phyloP scores from a whole-genome alignment of 2,329 filamentous ascomycete genomes.

The Trichoderma polysporum region DNA sequence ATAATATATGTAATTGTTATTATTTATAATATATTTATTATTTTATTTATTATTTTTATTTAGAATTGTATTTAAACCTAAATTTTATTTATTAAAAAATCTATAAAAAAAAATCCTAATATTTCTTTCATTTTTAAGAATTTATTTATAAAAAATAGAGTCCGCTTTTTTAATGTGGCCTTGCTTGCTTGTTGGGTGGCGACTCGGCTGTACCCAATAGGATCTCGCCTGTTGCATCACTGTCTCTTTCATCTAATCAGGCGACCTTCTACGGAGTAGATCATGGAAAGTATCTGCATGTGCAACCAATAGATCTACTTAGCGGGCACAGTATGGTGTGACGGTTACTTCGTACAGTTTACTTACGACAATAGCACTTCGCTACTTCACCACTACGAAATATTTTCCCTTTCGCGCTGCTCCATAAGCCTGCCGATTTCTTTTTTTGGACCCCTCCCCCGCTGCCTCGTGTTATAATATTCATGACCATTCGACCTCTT shows the following conservation, averaged over 20 bases:
- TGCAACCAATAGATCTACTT: background rate
- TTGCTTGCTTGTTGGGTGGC: background rate
- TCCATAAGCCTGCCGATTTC: background rate
- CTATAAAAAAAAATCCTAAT: background rate
- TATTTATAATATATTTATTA: too few relatives aligned
- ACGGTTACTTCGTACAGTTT: background rate
- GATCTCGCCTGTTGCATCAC: conserved; percentile 9
- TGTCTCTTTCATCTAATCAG: background rate
- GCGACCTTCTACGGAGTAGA: background rate
- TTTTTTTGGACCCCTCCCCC: background rate
- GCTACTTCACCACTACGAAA: background rate
- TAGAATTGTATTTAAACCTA: too few relatives aligned
- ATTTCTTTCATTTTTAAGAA: background rate
- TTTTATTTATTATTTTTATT: too few relatives aligned
- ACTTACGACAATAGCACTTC: background rate
- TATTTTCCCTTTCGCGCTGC: background rate
- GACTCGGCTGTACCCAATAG: background rate
- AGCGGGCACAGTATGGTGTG: conserved; percentile 3
- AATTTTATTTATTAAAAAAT: too few relatives aligned
- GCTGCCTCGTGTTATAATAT: background rate
- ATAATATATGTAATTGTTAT: too few relatives aligned
- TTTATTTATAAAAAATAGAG: too few relatives aligned
- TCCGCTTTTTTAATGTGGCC: background rate
- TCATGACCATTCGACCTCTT: background rate
- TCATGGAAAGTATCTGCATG: background rate